Evolutionary conservation across 2,329 filamentous ascomycete genomes (phyloP).

Genomic region (Colletotrichum camelliae): DNA sequence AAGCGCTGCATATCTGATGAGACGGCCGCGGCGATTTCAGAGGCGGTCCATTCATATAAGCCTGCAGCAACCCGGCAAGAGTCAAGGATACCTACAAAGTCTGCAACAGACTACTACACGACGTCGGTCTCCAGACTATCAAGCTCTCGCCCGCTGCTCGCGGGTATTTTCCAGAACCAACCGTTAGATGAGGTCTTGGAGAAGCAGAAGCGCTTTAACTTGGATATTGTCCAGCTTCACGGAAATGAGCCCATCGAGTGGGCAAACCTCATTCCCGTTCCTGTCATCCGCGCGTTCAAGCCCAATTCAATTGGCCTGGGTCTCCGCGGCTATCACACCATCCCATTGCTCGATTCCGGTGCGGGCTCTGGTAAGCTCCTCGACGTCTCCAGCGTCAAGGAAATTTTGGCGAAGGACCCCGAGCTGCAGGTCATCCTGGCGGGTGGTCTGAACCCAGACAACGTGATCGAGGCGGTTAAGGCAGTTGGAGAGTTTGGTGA

Average conservation of each 20-base stretch:
- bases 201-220: conserved; percentile 74
- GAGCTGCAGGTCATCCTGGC: conserved; percentile 82
- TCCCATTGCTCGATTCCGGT: conserved; percentile 88
- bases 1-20: conserved; percentile 82
- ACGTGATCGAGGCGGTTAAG: conserved; percentile 72
- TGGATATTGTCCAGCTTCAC: conserved; percentile 93
- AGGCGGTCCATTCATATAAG: conserved; percentile 75
- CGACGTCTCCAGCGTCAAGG: conserved; percentile 72
- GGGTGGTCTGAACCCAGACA: conserved; percentile 81
- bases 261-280: conserved; percentile 87
- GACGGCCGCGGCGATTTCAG: conserved; percentile 80
- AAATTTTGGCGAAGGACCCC: conserved; percentile 68
- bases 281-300: conserved; percentile 86
- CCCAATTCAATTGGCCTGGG: conserved; percentile 76
- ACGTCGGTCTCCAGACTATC: conserved; percentile 52
- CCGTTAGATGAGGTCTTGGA: conserved; percentile 81
- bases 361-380: conserved; percentile 82
- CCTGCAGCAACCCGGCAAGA: conserved; percentile 36
- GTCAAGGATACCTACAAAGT: conserved; percentile 31
- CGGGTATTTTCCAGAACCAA: conserved; percentile 95
- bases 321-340: conserved; percentile 78
- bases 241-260: conserved; percentile 93
- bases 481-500: conserved; percentile 62
- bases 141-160: conserved; percentile 73
- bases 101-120: conserved; percentile 73